Evolutionary conservation across 768 basidiomycete species (phyloP).

Genomic region (Lentinus tigrinus): DNA sequence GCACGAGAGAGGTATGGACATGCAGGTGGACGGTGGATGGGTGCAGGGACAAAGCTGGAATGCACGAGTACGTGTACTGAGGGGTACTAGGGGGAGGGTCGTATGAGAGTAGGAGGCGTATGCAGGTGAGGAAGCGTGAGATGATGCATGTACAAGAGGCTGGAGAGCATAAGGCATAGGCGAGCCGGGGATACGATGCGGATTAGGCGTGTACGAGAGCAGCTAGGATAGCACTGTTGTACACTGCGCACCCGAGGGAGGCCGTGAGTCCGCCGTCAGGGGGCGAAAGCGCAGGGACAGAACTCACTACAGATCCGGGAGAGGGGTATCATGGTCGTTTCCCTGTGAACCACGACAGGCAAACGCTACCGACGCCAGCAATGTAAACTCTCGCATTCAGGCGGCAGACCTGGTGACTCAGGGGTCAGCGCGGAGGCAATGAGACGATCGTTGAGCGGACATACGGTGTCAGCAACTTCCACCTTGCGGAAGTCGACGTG

Average conservation of each 20-base stretch:
- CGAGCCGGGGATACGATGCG: constrained; percentile 7
- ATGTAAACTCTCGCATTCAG: constrained; percentile 75
- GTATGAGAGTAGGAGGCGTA: background rate
- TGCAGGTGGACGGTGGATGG: background rate
- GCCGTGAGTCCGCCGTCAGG: background rate
- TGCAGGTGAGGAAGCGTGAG: background rate
- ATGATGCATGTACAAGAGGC: constrained; percentile 11
- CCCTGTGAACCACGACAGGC: constrained; percentile 72
- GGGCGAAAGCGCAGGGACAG: background rate
- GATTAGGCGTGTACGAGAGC: constrained; percentile 18
- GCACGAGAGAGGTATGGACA: background rate
- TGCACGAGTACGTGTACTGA: background rate
- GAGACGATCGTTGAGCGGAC: constrained; percentile 23
- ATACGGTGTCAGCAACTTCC: constrained; percentile 79
- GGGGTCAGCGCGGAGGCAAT: background rate
- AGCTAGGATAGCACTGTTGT: constrained; percentile 21
- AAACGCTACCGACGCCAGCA: constrained; percentile 72
- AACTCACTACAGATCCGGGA: constrained; percentile 14
- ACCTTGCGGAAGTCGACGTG: constrained; percentile 71
- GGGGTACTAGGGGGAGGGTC: background rate
- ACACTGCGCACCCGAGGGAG: constrained; percentile 5
- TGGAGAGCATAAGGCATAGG: constrained; percentile 8
- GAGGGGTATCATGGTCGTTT: constrained; percentile 36
- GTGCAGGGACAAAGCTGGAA: background rate
- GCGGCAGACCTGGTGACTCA: constrained; percentile 62